Evolutionary conservation across 805 yeast species (phyloP).

Genomic region (Hanseniaspora occidentalis): DNA sequence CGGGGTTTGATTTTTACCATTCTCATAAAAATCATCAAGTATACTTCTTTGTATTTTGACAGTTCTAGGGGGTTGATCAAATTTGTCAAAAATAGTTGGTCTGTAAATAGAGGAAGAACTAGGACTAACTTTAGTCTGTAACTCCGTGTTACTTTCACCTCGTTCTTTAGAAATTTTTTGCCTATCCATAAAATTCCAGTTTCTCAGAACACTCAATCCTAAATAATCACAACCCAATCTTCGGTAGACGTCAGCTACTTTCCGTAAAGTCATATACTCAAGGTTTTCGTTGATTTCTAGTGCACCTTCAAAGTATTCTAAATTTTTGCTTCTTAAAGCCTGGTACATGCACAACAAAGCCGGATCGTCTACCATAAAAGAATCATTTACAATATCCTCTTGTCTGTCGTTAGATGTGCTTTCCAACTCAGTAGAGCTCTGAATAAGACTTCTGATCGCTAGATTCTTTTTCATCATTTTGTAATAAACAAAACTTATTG

Average conservation of each 20-base stretch:
- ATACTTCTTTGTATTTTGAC: not conserved
- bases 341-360: slow-evolving; percentile 56
- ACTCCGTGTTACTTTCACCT: too few species aligned
- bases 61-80: slow-evolving; percentile 3
- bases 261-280: slow-evolving; percentile 52
- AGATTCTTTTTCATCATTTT: slow-evolving; percentile 34
- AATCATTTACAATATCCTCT: slow-evolving; percentile 21
- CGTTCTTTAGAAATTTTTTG: not conserved
- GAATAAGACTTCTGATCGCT: slow-evolving; percentile 55
- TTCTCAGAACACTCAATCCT: slow-evolving; percentile 45
- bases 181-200: slow-evolving; percentile 49
- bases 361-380: slow-evolving; percentile 67
- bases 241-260: slow-evolving; percentile 54
- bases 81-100: slow-evolving; percentile 21
- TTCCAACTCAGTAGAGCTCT: slow-evolving; percentile 30
- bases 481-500: slow-evolving; percentile 71
- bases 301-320: slow-evolving; percentile 39
- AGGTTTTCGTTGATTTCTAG: slow-evolving; percentile 26
- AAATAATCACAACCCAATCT: slow-evolving; percentile 89
- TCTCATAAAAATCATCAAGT: not conserved
- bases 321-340: slow-evolving; percentile 41
- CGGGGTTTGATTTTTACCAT: too few species aligned
- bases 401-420: slow-evolving; percentile 23
- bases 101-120: too few species aligned
- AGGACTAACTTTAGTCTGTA: too few species aligned